These are phyloP conservation scores for Nicotiana tabacum DNA, from an alignment of 257 asterid species.

Conservation along the genomic window DNA sequence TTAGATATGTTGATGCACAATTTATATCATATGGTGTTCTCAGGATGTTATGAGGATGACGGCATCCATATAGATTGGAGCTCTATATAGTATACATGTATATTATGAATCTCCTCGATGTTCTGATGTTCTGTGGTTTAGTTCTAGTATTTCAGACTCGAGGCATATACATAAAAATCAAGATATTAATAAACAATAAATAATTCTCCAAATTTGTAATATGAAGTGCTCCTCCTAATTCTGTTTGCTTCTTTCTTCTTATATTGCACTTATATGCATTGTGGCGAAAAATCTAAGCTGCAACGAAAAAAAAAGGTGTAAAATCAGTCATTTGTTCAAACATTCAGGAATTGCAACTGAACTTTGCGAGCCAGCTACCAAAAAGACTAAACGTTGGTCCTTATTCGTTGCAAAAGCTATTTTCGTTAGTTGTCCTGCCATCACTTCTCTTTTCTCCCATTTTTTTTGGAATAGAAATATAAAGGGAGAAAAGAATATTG, in stretches of 20 bases:
- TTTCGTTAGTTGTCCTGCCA: too few species aligned
- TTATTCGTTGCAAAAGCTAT: too few species aligned
- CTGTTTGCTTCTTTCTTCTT: background rate
- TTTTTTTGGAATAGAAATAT: too few species aligned
- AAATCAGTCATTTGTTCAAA: background rate
- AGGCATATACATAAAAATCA: background rate
- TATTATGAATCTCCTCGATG: background rate
- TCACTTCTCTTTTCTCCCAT: too few species aligned
- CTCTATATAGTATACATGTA: conserved; percentile 52
- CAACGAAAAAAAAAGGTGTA: background rate
- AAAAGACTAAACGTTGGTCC: background rate
- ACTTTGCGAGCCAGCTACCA: background rate
- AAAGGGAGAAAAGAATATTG: too few species aligned
- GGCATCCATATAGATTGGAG: conserved; percentile 86
- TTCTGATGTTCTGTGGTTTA: background rate
- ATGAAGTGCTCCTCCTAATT: background rate
- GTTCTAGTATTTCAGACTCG: background rate
- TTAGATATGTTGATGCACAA: conserved; percentile 29
- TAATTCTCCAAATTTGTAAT: background rate
- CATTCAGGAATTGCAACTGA: background rate
- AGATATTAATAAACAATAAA: background rate
- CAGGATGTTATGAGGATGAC: conserved; percentile 85
- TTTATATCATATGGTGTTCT: conserved; percentile 55
- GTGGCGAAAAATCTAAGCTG: background rate
- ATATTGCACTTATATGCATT: background rate